These are phyloP conservation scores for Nakazawaea siamensis DNA, from an alignment of 805 yeast species.

Conservation along the genomic window DNA sequence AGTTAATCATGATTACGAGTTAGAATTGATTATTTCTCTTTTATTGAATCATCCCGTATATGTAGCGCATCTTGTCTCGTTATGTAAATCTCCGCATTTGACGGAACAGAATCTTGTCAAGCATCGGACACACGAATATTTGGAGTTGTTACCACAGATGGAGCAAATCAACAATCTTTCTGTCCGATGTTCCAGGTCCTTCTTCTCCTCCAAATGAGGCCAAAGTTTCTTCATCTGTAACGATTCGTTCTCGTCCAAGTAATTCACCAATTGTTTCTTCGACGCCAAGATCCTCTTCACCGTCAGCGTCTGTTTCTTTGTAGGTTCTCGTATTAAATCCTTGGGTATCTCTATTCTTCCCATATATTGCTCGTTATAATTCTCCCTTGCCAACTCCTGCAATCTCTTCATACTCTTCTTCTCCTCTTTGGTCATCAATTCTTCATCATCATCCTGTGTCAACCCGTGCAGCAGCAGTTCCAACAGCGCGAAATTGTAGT, in stretches of 20 bases:
- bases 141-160: constrained; percentile 36
- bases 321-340: constrained; percentile 6
- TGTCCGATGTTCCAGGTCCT: constrained; percentile 18
- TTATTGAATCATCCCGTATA: constrained; percentile 13
- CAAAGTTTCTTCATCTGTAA: constrained; percentile 19
- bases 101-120: constrained; percentile 32
- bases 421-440: constrained; percentile 19
- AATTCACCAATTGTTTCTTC: constrained; percentile 31
- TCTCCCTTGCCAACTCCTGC: constrained; percentile 33
- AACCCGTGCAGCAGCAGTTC: constrained; percentile 12
- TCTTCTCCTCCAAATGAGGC: constrained; percentile 20
- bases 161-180: constrained; percentile 31
- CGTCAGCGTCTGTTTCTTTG: constrained; percentile 19
- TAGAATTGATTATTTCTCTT: too few species aligned
- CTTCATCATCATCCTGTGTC: constrained; percentile 15
- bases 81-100: constrained; percentile 30
- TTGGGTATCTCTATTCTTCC: constrained; percentile 30
- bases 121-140: constrained; percentile 32
- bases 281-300: constrained; percentile 31
- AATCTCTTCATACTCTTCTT: constrained; percentile 29
- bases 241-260: constrained; percentile 31
- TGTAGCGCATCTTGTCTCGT: constrained; percentile 34
- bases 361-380: constrained; percentile 27
- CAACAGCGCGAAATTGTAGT: constrained; percentile 23
- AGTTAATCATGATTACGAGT: too few species aligned